These are phyloP conservation scores for Cladosporium oxysporum DNA, from an alignment of 2,329 filamentous ascomycete species.

Conservation along the genomic window DNA sequence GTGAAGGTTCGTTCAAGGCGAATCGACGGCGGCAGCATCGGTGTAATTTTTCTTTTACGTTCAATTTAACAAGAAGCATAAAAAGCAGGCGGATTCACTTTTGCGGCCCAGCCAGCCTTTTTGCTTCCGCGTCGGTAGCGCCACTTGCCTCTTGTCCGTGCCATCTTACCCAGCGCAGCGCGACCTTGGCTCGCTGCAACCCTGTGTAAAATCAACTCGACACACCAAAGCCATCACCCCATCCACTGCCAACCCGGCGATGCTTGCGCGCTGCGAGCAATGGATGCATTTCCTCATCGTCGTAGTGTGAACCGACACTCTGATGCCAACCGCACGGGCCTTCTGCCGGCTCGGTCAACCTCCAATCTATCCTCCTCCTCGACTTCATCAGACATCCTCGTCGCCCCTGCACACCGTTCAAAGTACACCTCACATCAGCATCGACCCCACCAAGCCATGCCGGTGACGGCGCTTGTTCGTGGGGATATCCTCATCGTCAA, in stretches of 20 bases:
- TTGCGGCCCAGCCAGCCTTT: conserved; percentile 10
- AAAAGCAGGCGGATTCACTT: conserved; percentile 1
- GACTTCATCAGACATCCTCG: conserved; percentile 32
- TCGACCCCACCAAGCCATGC: background rate
- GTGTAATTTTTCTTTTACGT: background rate
- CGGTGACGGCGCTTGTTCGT: conserved; percentile 7
- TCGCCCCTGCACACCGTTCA: conserved; percentile 24
- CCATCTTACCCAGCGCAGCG: conserved; percentile 8
- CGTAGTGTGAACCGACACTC: conserved; percentile 17
- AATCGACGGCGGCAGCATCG: background rate
- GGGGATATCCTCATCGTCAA: conserved; percentile 1
- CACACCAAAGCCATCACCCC: background rate
- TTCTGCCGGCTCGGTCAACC: background rate
- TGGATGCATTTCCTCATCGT: conserved; percentile 13
- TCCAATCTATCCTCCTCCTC: conserved; percentile 24
- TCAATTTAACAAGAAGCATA: background rate
- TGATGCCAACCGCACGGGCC: conserved; percentile 10
- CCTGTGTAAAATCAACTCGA: conserved; percentile 10
- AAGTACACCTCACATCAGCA: background rate
- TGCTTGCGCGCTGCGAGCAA: conserved; percentile 7
- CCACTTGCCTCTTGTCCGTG: conserved; percentile 4
- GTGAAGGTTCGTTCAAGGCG: background rate
- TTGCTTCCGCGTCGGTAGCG: conserved; percentile 7
- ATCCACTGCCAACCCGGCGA: background rate
- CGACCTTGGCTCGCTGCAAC: conserved; percentile 11